Percentiles rank a stretch among this genome's conserved stretches.
Evolutionary conservation across 2,329 filamentous ascomycete species (phyloP).

Genomic region (Trichoderma sp.): DNA sequence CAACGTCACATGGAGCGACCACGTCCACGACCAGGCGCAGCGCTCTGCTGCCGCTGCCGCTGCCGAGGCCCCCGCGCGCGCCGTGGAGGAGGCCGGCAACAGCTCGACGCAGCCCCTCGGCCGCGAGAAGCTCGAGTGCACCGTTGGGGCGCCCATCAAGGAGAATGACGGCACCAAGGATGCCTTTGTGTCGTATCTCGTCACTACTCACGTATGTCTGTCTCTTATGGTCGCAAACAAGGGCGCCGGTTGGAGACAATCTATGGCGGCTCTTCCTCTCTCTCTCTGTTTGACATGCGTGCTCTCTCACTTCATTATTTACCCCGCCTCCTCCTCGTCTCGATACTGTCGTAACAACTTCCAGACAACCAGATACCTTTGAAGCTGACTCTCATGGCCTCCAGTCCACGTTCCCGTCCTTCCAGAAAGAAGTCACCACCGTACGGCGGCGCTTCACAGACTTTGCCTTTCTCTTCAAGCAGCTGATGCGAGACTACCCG

Average conservation of each 20-base stretch:
- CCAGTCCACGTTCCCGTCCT: conserved; percentile 91
- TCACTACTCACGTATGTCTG: conserved; percentile 75
- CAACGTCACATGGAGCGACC: conserved; percentile 76
- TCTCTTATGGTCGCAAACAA: neutral
- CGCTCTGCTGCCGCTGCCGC: conserved; percentile 29
- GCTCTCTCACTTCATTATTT: neutral
- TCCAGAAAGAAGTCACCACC: conserved; percentile 76
- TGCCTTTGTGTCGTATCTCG: conserved; percentile 92
- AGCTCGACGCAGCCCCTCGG: conserved; percentile 62
- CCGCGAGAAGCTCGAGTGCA: conserved; percentile 78
- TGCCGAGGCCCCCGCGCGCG: conserved; percentile 37
- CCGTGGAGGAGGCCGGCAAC: conserved; percentile 50
- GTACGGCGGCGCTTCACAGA: conserved; percentile 95
- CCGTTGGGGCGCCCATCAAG: conserved; percentile 81
- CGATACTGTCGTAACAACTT: neutral
- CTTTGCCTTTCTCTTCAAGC: conserved; percentile 95
- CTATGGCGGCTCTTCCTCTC: neutral
- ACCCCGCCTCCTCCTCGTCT: neutral
- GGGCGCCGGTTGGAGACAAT: neutral
- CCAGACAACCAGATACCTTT: neutral
- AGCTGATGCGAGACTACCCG: conserved; percentile 82
- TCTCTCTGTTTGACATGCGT: too few relatives aligned
- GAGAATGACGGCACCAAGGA: conserved; percentile 97
- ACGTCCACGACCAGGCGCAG: conserved; percentile 46
- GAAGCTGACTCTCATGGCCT: neutral